These are phyloP conservation scores for Beauveria caledonica DNA, from an alignment of 2,329 filamentous ascomycete genomes.

Conservation along the genomic window DNA sequence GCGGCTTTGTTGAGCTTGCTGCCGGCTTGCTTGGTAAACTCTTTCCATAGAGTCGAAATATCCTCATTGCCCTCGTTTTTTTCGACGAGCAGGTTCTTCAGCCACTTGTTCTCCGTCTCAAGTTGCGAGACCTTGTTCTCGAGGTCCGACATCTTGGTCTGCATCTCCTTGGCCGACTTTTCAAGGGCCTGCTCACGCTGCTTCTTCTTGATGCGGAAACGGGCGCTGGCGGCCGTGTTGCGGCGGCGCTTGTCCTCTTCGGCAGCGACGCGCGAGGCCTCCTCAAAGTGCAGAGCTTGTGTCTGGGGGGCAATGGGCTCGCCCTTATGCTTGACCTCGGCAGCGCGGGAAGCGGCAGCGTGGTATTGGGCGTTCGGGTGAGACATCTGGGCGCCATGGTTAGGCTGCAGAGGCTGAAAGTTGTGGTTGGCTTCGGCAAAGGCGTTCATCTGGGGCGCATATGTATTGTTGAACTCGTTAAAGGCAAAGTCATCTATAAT, in stretches of 20 bases:
- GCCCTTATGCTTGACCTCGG: constrained; percentile 37
- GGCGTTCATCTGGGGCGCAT: constrained; percentile 40
- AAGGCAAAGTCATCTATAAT: constrained; percentile 47
- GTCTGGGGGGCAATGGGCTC: constrained; percentile 31
- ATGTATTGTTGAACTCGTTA: constrained; percentile 44
- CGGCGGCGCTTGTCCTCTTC: constrained; percentile 86
- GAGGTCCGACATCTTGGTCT: constrained; percentile 65
- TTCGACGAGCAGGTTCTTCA: constrained; percentile 72
- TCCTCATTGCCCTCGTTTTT: constrained; percentile 62
- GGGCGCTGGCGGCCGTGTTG: constrained; percentile 81
- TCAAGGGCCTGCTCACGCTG: constrained; percentile 83
- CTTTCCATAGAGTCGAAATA: constrained; percentile 42
- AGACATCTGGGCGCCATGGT: constrained; percentile 26
- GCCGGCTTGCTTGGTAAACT: constrained; percentile 34
- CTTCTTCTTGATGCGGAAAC: constrained; percentile 94
- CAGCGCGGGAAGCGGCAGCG: constrained; percentile 22
- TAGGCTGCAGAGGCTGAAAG: constrained; percentile 47
- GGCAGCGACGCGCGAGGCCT: constrained; percentile 62
- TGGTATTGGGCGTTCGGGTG: constrained; percentile 24
- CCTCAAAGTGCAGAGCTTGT: constrained; percentile 53
- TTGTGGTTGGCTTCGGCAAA: constrained; percentile 27
- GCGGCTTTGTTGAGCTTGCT: constrained; percentile 24
- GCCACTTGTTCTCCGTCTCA: constrained; percentile 77
- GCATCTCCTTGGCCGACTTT: constrained; percentile 72
- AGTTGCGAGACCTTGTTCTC: constrained; percentile 68